Base-by-base conservation (phyloP, 306 rosid genomes). In the Hippophae rhamnoides region DNA sequence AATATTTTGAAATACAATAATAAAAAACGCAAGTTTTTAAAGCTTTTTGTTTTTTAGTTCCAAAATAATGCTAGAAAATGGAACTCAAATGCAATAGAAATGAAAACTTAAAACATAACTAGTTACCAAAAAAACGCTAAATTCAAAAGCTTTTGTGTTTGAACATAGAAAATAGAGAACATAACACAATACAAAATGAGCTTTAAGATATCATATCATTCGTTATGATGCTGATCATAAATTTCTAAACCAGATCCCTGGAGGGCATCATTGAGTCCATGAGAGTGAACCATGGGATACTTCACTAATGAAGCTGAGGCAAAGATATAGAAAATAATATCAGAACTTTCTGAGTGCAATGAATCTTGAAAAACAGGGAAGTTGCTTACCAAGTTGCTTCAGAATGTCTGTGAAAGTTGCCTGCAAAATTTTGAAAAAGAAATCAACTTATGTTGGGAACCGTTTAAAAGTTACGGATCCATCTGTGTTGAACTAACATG, bases 331-430 rank as follows among this genome's bases (percentile, higher is more conserved):
- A 6, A 41, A n/a, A 18, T 9, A 51, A 60, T 44, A 61, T 12
- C 44, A 26, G 9, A 10, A 13, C 10, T 23, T 41, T 2, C 23
- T 25, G 18, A 47, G 41, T 7, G 61, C 7, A 41, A 57, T 23
- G 18, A 44, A 54, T 8, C 64, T 25, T 0, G 63, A 0, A 43
- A 69, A 54, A 59, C 11, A 38, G 7, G 49, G 65, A 11, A 44
- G 42, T 27, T 49, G 67, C 76, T 12, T 73, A 92, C 98, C 98
- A 3, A 92, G 95, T 69, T 68, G 80, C 82, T 83, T 87, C 81
- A 92, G 87, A 75, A 92, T 92, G 80, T 92, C 98, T 1, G 96
- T 92, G 78, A 92, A 92, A 58, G 98, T 92, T 52, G 98, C 98
- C 98, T 92, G 89, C 96, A 70, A 66, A 46, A 78, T 18, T 45